Evolutionary conservation across 306 rosid genomes (phyloP).

Genomic region (Rosa persica): DNA sequence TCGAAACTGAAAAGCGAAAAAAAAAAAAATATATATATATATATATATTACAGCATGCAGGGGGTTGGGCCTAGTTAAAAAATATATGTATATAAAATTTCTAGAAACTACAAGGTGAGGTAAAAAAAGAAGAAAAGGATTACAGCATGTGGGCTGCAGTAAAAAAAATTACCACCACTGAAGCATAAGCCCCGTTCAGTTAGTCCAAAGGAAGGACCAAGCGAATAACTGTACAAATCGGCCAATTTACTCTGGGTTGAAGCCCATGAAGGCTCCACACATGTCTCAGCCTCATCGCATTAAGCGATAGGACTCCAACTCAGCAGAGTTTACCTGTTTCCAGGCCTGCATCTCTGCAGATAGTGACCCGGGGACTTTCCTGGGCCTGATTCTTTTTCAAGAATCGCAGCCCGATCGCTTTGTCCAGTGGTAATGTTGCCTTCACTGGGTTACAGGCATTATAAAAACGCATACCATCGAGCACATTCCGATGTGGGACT

Average conservation of each 20-base stretch:
- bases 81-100: no score
- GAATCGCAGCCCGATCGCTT: not conserved
- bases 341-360: conserved; percentile 23
- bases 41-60: no score
- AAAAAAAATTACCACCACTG: no score
- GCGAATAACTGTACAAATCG: conserved; percentile 1
- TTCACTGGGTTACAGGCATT: fast-evolving
- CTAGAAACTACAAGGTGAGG: no score
- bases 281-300: conserved; percentile 1
- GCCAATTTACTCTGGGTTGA: conserved; percentile 8
- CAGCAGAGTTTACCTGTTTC: not conserved
- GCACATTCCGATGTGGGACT: no score
- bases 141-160: no score
- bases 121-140: no score
- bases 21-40: no score
- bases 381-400: not conserved
- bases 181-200: conserved; percentile 15
- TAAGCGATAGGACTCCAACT: not conserved
- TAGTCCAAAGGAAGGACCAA: not conserved
- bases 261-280: conserved; percentile 1
- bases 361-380: conserved; percentile 17
- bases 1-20: no score
- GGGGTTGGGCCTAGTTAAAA: no score
- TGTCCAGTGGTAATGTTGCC: not conserved
- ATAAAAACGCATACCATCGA: not conserved